These are phyloP conservation scores for Petunia secreta DNA, from an alignment of 257 asterid species.

Conservation along the genomic window DNA sequence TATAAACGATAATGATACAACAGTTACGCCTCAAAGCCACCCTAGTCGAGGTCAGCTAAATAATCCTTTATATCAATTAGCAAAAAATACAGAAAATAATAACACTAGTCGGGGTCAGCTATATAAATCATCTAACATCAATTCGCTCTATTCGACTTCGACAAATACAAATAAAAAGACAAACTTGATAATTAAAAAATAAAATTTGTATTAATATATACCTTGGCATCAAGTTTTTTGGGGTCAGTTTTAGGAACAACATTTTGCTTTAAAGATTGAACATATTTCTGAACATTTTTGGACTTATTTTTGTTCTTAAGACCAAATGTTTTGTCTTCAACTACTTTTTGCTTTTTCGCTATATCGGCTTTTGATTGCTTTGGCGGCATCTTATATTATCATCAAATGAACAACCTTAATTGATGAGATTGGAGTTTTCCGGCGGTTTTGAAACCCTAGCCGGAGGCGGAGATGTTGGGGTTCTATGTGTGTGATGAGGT, in stretches of 20 bases:
- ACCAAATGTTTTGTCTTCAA: constrained; percentile 98
- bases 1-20: too few relatives aligned
- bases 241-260: constrained; percentile 81
- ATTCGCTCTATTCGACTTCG: not conserved
- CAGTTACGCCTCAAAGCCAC: too few relatives aligned
- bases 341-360: constrained; percentile 89
- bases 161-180: not conserved
- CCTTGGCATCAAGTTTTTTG: constrained; percentile 71
- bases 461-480: constrained; percentile 24
- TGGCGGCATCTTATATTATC: constrained; percentile 72
- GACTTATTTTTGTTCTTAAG: constrained; percentile 95
- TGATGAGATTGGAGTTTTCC: not conserved
- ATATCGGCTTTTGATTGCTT: constrained; percentile 77
- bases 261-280: constrained; percentile 72
- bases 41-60: too few relatives aligned
- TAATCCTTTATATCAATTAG: too few relatives aligned
- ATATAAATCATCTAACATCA: not conserved
- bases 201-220: constrained; percentile 25
- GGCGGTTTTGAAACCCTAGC: constrained; percentile 25
- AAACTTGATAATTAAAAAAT: not conserved
- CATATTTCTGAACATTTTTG: constrained; percentile 93
- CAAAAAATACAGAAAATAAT: too few relatives aligned
- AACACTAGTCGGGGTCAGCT: not conserved
- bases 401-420: constrained; percentile 20
- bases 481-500: not conserved